Evolutionary conservation across 768 basidiomycete genomes (phyloP).

Genomic region (Lentinus brumalis): DNA sequence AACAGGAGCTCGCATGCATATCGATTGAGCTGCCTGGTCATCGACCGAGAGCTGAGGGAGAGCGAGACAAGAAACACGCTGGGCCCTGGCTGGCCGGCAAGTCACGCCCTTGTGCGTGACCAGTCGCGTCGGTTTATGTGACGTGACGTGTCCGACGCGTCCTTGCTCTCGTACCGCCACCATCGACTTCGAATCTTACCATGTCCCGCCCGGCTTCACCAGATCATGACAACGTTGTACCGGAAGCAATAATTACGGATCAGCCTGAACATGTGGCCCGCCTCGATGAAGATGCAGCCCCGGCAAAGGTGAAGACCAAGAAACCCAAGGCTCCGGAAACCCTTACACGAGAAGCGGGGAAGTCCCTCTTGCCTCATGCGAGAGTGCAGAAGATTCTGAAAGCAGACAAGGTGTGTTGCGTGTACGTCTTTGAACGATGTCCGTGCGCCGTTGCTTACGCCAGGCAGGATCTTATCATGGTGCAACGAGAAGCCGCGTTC

Average conservation of each 20-base stretch:
- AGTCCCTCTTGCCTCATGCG: constrained; percentile 71
- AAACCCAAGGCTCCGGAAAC: constrained; percentile 18
- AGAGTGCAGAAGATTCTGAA: constrained; percentile 85
- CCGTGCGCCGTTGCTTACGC: neutral
- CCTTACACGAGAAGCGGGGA: constrained; percentile 51
- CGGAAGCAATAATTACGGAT: constrained; percentile 1
- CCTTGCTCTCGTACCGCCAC: no score
- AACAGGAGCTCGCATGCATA: no score
- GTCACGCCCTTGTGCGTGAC: no score
- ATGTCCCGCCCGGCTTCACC: constrained; percentile 3
- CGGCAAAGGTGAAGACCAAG: constrained; percentile 14
- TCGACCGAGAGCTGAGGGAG: no score
- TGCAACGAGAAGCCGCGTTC: constrained; percentile 77
- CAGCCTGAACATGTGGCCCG: neutral
- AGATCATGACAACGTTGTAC: neutral
- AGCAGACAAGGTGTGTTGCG: constrained; percentile 70
- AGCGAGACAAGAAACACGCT: no score
- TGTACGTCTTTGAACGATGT: neutral
- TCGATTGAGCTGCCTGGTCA: no score
- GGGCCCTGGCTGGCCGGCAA: neutral
- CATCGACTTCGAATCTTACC: no score
- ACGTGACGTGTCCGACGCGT: constrained; percentile 3
- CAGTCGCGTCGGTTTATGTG: neutral
- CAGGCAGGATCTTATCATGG: constrained; percentile 68
- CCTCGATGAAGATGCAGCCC: neutral